Conservation (phyloP, 257 asterid genomes). For the Rehmannia glutinosa region DNA sequence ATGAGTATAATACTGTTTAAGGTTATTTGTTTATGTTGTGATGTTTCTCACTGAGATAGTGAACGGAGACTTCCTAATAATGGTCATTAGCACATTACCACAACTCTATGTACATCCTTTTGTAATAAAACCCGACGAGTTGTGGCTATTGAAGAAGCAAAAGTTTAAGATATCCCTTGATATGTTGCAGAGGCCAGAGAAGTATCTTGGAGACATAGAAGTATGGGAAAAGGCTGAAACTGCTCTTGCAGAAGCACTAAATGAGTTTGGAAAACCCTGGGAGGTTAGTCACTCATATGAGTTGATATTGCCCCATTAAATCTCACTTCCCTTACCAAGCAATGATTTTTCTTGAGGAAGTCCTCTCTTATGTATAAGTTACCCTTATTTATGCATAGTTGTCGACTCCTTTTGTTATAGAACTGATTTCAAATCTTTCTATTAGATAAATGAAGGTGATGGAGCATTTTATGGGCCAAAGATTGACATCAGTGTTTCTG, state of each 20-base stretch:
- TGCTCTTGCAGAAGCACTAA: slow-evolving; percentile 80
- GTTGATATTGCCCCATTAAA: not conserved
- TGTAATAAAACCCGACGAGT: not conserved
- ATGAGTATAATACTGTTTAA: not conserved
- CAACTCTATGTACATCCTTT: slow-evolving; percentile 8
- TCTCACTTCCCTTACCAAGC: not conserved
- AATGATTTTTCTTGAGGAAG: not conserved
- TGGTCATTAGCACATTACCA: not conserved
- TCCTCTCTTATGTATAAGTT: not conserved
- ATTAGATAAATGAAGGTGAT: slow-evolving; percentile 87
- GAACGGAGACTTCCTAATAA: not conserved
- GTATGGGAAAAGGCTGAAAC: slow-evolving; percentile 93
- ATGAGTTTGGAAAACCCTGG: slow-evolving; percentile 96
- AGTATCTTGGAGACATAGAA: slow-evolving; percentile 73
- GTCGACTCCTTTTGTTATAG: slow-evolving; percentile 2
- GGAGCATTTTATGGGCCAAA: slow-evolving; percentile 99
- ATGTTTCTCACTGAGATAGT: not conserved
- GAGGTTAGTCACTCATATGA: slow-evolving; percentile 48
- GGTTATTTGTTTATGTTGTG: not conserved
- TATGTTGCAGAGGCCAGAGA: slow-evolving; percentile 86
- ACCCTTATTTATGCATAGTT: slow-evolving; percentile 8
- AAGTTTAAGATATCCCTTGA: not conserved
- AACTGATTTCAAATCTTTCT: slow-evolving; percentile 21
- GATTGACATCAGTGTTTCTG: slow-evolving; percentile 86
- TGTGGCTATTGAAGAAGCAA: slow-evolving; percentile 16